phyloP scores from a whole-genome alignment of 352 stramenopile genomes.

The Pythium sp. region DNA sequence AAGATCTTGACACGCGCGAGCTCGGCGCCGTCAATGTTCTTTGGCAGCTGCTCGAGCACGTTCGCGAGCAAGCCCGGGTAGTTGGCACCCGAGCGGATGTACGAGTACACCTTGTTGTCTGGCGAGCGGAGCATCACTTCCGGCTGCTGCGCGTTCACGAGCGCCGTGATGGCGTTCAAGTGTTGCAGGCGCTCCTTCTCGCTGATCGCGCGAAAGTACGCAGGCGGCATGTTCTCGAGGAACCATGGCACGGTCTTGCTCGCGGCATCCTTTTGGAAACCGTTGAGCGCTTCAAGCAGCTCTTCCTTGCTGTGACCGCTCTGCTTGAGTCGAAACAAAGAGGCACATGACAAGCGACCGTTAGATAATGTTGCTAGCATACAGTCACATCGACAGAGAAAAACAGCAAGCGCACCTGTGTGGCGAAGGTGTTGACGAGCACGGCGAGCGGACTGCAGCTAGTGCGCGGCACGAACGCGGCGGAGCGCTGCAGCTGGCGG shows the following conservation, averaged over 20 bases:
- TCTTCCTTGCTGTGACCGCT: constrained; percentile 39
- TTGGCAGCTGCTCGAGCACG: constrained; percentile 66
- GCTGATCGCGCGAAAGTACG: constrained; percentile 88
- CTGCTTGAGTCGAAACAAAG: neutral
- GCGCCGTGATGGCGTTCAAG: constrained; percentile 84
- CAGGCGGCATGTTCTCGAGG: constrained; percentile 84
- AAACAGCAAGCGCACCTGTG: constrained; percentile 23
- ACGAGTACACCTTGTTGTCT: constrained; percentile 75
- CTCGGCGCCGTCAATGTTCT: constrained; percentile 54
- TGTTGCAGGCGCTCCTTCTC: constrained; percentile 85
- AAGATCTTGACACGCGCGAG: constrained; percentile 90
- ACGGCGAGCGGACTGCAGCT: constrained; percentile 30
- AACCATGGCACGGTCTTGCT: constrained; percentile 85
- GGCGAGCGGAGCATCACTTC: constrained; percentile 81
- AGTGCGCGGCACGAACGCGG: constrained; percentile 25
- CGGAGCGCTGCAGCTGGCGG: constrained; percentile 44
- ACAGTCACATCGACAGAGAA: neutral
- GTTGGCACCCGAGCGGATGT: constrained; percentile 79
- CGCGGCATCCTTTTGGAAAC: constrained; percentile 67
- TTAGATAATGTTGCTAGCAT: neutral
- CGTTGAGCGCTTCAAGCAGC: constrained; percentile 54
- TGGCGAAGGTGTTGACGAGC: constrained; percentile 42
- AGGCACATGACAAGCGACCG: neutral
- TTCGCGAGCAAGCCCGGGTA: constrained; percentile 72
- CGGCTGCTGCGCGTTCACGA: constrained; percentile 70